phyloP scores from a whole-genome alignment of 257 asterid genomes.

The Scutellaria minor region DNA sequence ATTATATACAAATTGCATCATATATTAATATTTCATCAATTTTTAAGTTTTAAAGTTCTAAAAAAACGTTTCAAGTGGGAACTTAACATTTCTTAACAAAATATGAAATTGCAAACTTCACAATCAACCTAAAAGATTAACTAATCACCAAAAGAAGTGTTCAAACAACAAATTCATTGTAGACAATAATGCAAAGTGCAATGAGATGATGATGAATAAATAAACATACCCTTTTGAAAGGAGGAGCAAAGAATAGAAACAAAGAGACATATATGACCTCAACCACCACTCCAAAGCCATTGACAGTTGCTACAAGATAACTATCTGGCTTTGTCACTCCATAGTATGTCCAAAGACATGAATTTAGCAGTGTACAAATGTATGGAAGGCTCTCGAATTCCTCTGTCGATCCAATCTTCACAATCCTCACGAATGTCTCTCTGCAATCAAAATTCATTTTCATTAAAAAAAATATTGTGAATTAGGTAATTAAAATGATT shows the following conservation, averaged over 20 bases:
- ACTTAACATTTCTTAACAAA: no score
- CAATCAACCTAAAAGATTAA: no score
- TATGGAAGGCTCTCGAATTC: conserved; percentile 71
- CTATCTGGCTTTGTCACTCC: conserved; percentile 61
- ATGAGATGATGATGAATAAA: background rate
- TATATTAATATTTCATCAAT: no score
- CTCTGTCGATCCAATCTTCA: conserved; percentile 47
- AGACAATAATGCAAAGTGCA: no score
- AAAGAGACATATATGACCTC: conserved; percentile 51
- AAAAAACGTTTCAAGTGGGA: no score
- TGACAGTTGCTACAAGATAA: conserved; percentile 67
- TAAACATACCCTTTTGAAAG: conserved; percentile 43
- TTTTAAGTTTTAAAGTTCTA: no score
- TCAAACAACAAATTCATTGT: no score
- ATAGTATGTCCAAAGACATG: conserved; percentile 64
- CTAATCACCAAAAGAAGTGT: no score
- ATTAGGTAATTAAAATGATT: no score
- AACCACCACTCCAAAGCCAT: conserved; percentile 60
- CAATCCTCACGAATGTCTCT: conserved; percentile 58
- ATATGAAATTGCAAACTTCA: no score
- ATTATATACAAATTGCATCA: no score
- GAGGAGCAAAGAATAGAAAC: conserved; percentile 54
- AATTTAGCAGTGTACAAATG: conserved; percentile 56
- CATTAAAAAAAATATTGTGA: no score
- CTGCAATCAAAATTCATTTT: conserved; percentile 38